Conservation (phyloP, 2,329 filamentous ascomycete species). For the Fusarium verticillioides region DNA sequence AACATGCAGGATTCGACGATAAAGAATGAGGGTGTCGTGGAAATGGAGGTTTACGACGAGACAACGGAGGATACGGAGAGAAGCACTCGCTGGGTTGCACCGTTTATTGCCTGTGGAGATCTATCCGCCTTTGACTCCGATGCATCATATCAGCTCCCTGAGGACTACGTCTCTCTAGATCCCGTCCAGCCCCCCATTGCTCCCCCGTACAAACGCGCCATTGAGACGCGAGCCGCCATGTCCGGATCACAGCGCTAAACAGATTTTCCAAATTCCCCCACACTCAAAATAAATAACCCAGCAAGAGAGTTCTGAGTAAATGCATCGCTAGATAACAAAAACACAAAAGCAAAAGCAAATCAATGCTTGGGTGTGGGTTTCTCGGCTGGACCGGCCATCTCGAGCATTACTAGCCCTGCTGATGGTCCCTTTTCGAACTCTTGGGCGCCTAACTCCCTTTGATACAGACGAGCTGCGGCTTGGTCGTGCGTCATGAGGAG, state of each 20-base stretch:
- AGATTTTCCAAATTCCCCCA: slow-evolving; percentile 20
- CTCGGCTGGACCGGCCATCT: slow-evolving; percentile 53
- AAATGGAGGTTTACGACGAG: slow-evolving; percentile 63
- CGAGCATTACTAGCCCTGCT: slow-evolving; percentile 54
- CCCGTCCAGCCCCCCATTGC: slow-evolving; percentile 96
- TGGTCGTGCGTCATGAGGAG: slow-evolving; percentile 64
- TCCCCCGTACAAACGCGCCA: slow-evolving; percentile 90
- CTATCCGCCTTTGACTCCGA: slow-evolving; percentile 95
- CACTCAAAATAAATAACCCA: not conserved
- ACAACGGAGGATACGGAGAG: slow-evolving; percentile 40
- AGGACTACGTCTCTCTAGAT: slow-evolving; percentile 86
- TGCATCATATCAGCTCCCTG: slow-evolving; percentile 89
- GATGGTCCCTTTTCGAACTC: slow-evolving; percentile 57
- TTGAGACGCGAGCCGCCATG: slow-evolving; percentile 71
- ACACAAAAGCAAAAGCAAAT: slow-evolving; percentile 22
- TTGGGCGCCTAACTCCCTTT: slow-evolving; percentile 58
- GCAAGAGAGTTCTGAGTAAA: slow-evolving; percentile 22
- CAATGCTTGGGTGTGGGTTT: slow-evolving; percentile 50
- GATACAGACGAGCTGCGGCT: slow-evolving; percentile 57
- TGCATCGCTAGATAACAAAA: slow-evolving; percentile 34
- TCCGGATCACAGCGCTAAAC: slow-evolving; percentile 47
- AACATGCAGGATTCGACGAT: slow-evolving; percentile 57
- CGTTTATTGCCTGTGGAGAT: slow-evolving; percentile 97
- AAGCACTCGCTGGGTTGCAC: slow-evolving; percentile 83
- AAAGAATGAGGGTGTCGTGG: slow-evolving; percentile 53